These are phyloP conservation scores for Rubus idaeus DNA, from an alignment of 306 rosid genomes.

Conservation along the genomic window DNA sequence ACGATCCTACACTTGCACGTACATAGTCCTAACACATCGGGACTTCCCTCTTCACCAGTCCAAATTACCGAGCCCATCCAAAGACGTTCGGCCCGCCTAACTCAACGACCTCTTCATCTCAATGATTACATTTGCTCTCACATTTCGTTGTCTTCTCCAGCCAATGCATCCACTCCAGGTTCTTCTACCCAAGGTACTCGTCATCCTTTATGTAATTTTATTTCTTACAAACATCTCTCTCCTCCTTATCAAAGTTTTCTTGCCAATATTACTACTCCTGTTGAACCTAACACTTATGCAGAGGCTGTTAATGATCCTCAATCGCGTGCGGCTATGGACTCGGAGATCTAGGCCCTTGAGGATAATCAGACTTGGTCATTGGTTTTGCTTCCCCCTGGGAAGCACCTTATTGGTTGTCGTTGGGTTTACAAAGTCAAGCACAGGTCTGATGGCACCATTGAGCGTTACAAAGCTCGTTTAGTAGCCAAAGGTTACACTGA, in stretches of 20 bases:
- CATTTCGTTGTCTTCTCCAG: not conserved
- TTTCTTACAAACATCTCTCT: not conserved
- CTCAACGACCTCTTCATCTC: not conserved
- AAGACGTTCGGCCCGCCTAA: too few relatives aligned
- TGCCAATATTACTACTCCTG: not conserved
- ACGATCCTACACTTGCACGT: too few relatives aligned
- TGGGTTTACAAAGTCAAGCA: too few relatives aligned
- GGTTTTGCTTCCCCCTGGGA: not conserved
- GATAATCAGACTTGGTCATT: not conserved
- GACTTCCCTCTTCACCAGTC: too few relatives aligned
- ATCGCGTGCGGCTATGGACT: not conserved
- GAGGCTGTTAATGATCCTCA: not conserved
- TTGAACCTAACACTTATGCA: not conserved
- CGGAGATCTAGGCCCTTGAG: not conserved
- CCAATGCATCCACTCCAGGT: not conserved
- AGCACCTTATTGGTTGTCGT: not conserved
- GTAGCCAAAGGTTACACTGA: conserved; percentile 1
- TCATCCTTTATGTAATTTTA: not conserved
- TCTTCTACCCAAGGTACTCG: not conserved
- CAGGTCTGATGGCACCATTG: too few relatives aligned
- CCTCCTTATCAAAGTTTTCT: not conserved
- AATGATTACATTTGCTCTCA: not conserved
- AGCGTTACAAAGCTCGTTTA: not conserved
- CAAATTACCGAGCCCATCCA: too few relatives aligned
- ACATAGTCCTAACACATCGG: too few relatives aligned